These are phyloP conservation scores for Colletotrichum liaoningense DNA, from an alignment of 2,329 filamentous ascomycete species.

Conservation along the genomic window DNA sequence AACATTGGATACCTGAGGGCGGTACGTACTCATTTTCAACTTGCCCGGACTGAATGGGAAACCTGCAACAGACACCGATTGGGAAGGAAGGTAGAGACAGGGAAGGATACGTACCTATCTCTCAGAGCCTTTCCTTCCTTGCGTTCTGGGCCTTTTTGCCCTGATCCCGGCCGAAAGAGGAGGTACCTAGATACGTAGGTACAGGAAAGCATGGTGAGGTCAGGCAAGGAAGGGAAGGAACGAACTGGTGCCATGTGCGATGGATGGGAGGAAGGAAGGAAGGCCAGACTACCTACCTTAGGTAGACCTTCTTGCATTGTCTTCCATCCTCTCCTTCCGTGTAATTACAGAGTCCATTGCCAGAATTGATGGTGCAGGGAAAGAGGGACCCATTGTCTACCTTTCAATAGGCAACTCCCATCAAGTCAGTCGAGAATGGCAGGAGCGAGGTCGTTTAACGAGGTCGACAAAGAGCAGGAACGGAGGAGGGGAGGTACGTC, in stretches of 20 bases:
- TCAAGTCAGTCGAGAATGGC: neutral
- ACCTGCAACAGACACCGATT: neutral
- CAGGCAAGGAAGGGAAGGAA: neutral
- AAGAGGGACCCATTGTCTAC: neutral
- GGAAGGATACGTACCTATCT: conserved; percentile 1
- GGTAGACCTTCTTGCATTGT: neutral
- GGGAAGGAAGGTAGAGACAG: neutral
- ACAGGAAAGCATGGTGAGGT: neutral
- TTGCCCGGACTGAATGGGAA: neutral
- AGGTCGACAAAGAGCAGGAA: neutral
- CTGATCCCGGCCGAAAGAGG: neutral
- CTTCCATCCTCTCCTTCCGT: neutral
- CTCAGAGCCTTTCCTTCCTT: neutral
- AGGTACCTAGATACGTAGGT: conserved; percentile 3
- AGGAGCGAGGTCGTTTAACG: neutral
- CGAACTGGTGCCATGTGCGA: neutral
- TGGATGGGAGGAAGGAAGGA: neutral
- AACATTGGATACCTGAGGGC: neutral
- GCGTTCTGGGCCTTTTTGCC: neutral
- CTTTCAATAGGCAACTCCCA: neutral
- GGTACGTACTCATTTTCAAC: neutral
- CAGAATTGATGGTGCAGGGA: neutral
- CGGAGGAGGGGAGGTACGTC: neutral
- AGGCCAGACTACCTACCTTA: neutral
- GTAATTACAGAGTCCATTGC: neutral